These are phyloP conservation scores for Primulina tabacum DNA, from an alignment of 257 asterid genomes.

Conservation along the genomic window DNA sequence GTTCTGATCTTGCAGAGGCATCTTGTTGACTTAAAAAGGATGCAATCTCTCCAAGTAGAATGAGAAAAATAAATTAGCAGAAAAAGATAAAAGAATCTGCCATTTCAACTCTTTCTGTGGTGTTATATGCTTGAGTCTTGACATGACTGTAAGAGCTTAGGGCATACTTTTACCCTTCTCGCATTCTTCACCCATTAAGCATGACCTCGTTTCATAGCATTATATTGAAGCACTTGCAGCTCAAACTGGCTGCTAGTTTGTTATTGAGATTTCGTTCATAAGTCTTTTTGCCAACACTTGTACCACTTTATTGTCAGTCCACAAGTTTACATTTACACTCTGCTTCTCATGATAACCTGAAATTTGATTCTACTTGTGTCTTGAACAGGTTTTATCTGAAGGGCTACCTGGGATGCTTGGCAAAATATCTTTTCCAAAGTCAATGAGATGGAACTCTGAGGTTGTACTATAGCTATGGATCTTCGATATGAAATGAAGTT, in stretches of 20 bases:
- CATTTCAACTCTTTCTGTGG: constrained; percentile 10
- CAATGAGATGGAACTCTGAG: constrained; percentile 99
- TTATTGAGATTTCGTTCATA: constrained; percentile 7
- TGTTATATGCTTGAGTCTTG: constrained; percentile 10
- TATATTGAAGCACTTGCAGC: neutral
- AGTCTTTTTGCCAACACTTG: constrained; percentile 5
- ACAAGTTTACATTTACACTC: constrained; percentile 3
- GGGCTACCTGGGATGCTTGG: constrained; percentile 70
- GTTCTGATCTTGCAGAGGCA: constrained; percentile 6
- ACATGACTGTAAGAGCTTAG: neutral
- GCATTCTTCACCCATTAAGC: constrained; percentile 4
- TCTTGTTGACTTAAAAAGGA: constrained; percentile 9
- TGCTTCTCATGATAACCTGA: constrained; percentile 17
- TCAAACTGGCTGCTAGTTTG: constrained; percentile 10
- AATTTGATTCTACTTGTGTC: constrained; percentile 18
- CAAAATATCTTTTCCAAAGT: constrained; percentile 76
- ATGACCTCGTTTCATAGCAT: constrained; percentile 11
- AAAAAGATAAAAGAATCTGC: neutral
- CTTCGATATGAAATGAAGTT: constrained; percentile 3
- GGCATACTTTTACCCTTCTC: constrained; percentile 14
- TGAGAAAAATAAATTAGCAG: constrained; percentile 9
- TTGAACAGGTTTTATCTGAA: constrained; percentile 76
- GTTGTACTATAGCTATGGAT: constrained; percentile 36
- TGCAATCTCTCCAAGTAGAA: constrained; percentile 4
- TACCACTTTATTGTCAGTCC: constrained; percentile 5